Base-by-base conservation (phyloP, 2,329 filamentous ascomycete species). In the Neoarthrinium moseri region DNA sequence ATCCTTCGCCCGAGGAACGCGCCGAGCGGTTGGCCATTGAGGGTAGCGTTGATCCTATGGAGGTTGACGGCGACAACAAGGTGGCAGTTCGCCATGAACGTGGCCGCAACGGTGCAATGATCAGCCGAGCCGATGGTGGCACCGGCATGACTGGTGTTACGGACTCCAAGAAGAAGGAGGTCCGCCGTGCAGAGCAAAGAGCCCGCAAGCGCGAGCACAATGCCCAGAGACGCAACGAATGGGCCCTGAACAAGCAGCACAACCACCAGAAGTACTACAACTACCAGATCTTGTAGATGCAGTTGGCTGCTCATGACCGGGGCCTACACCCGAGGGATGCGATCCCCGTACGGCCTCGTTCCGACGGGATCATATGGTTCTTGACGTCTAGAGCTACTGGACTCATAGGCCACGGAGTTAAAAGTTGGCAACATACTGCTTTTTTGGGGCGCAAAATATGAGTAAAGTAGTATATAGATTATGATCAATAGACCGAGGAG, bases 131-230 rank as follows among this genome's bases (percentile, higher is more conserved):
- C 17, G 84, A 90, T 52, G 86, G 84, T 22, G 90, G 90, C 33
- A 88, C 96, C 23, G 90, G 90, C 34, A 88, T 96, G 86, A 62
- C 84, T 36, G 88, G 89, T 35, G 87, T 89, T 6, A 83, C 81
- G 5, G 85, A 86, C n/a, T 74, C 80, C 48, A 88, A 89, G 74
- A 92, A 85, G 71, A 78, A 78, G 42, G 81, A 84, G 52, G 81
- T 88, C 15, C 69, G 73, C 18, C 78, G 78, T 37, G 75, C 80
- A 7, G 87, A 92, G 67, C 83, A 86, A 67, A 80, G 85, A 57
- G 82, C 84, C 46, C 75, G 81, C 50, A 87, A 83, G 60, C 72
- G 80, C 47, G 82, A 84, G 55, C 75, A 85, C 52, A 74, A 80
- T 42, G 75, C 80, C 22, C 72, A 77, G 52, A 82, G 79, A 59